Base-by-base conservation (phyloP, 2,329 filamentous ascomycete species). In the Sporothrix schenckii region DNA sequence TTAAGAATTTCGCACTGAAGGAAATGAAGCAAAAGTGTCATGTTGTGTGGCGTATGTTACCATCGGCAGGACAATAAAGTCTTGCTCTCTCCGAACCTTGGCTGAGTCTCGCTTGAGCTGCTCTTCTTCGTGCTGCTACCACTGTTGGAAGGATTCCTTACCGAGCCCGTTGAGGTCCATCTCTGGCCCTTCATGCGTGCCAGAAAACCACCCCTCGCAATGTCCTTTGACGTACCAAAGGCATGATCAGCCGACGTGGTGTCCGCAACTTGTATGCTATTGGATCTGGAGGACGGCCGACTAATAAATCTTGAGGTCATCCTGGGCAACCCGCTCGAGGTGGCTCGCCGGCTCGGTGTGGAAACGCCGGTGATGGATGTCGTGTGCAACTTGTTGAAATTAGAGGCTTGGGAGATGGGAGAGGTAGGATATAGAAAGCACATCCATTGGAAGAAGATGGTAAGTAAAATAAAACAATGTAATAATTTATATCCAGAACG, bases 51-150 rank as follows among this genome's bases (percentile, higher is more conserved):
- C 58, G 13, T 61, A 19, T 47, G 13, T 61, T 61, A 80, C 78
- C 76, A 80, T 79, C 1, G 79, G 79, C 65, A 81, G 74, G 14
- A 80, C 77, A 3, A 79, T 73, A 39, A 39, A 78, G 69, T 80
- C 79, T 7, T 80, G 69, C 75, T 80, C 80, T 60, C 77, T 74
- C 53, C 76, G 74, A 54, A 80, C 79, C 63, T 77, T 78, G 74
- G 69, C 77, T 70, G 74, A 44, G 65, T 73, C 72, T 4, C 70
- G 63, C 67, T 78, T 76, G 2, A 80, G 76, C 69, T 80, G 78
- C 54, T 75, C 76, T 41, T 76, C 73, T 67, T 79, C 79, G 71
- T 78, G 78, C 72, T 79, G 77, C 71, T 78, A 77, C 71, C 79
- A 77, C 71, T 79, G 74, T 70, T 78, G 74, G 69, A 78, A 74